Base-by-base conservation (phyloP, 805 yeast genomes). In the Saturnispora ahearnii region DNA sequence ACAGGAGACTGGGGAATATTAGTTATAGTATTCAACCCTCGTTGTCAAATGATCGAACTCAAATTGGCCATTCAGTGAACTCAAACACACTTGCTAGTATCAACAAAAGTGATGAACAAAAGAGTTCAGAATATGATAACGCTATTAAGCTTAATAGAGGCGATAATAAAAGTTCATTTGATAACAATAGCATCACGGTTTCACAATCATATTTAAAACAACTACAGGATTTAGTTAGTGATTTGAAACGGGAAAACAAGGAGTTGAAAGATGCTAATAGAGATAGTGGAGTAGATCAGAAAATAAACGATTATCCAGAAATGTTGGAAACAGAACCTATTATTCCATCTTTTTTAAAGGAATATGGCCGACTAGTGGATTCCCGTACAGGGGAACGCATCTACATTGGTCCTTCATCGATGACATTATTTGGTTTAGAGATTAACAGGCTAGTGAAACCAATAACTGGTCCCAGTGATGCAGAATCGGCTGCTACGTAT, bases 351-450 rank as follows among this genome's bases (percentile, higher is more conserved):
- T 81, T 84, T 48, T 72, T 84, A 24, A 87, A 82, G 56, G 78
- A 80, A 55, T 78, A 81, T 57, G 88, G 91, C 2, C 73, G 87
- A 47, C 67, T 85, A 40, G 79, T 85, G 2, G 83, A 82, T 56
- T 82, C 89, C 0, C 71, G 87, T 54, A 82, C 88, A 1, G 91
- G 91, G 4, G 87, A 83, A 57, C 74, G 79, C 51, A 76, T 84
- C 36, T 85, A 84, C 59, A 86, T 84, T 34, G 95, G 95, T 0
- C 81, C 89, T 0, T 83, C 90, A 0, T 84, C 91, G 1, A 84
- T 85, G 90, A 84, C 93, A 0, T 64, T 84, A 15, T 85, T 85
- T 62, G 90, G 90, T 5, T 68, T 85, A 50, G 91, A 85, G 55
- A 82, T 85, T 49, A 87, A 83, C 59, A 79, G 80, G 51, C 51